Evolutionary conservation across 345 rosid species (phyloP).

Genomic region (Eucalyptus erythrocorys): DNA sequence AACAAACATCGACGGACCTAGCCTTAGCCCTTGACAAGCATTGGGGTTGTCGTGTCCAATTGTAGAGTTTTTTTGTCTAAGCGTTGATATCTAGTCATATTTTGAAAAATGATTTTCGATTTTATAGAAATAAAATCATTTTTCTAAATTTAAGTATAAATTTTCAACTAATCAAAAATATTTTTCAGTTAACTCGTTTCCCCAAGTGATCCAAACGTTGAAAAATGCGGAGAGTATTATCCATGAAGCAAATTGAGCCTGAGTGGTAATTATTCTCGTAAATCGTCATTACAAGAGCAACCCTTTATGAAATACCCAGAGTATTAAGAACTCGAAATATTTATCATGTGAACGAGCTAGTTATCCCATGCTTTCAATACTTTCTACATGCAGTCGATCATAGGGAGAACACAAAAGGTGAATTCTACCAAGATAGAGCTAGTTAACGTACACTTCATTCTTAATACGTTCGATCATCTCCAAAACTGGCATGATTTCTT

Average conservation of each 20-base stretch:
- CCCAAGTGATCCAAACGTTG: fast-evolving
- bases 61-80: not conserved
- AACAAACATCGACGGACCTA: fast-evolving
- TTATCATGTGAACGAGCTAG: no score
- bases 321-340: not conserved
- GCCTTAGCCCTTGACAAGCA: not conserved
- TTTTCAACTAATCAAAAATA: fast-evolving
- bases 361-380: not conserved
- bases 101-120: fast-evolving
- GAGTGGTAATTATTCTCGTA: not conserved
- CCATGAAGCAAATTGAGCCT: fast-evolving
- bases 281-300: not conserved
- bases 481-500: not conserved
- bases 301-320: not conserved
- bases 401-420: not conserved
- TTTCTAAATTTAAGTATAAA: fast-evolving
- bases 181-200: fast-evolving
- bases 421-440: not conserved
- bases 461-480: not conserved
- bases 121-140: no score
- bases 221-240: fast-evolving
- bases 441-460: not conserved
- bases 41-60: not conserved
- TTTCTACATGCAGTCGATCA: not conserved
- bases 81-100: fast-evolving